phyloP scores from a whole-genome alignment of 2,329 filamentous ascomycete species.

The Blumeria graminis region DNA sequence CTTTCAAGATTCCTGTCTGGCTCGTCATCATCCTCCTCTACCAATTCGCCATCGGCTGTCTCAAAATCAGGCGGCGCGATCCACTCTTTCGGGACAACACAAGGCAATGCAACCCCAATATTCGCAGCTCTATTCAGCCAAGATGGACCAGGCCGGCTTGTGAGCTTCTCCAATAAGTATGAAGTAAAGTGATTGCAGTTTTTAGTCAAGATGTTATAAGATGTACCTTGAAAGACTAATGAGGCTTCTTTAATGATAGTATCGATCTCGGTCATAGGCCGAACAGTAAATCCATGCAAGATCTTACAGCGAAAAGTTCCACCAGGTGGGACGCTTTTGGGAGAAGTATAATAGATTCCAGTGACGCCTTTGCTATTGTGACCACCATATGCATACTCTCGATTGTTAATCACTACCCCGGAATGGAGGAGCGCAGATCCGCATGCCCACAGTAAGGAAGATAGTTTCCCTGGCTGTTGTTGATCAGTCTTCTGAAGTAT shows the following conservation, averaged over 20 bases:
- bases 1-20: conserved; percentile 21
- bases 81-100: conserved; percentile 64
- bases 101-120: conserved; percentile 59
- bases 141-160: conserved; percentile 39
- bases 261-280: conserved; percentile 44
- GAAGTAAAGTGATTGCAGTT: conserved; percentile 84
- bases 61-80: conserved; percentile 56
- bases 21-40: conserved; percentile 22
- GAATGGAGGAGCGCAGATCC: conserved; percentile 61
- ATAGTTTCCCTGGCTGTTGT: conserved; percentile 42
- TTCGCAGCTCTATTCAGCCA: conserved; percentile 73
- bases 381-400: conserved; percentile 68
- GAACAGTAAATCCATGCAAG: conserved; percentile 56
- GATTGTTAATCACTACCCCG: conserved; percentile 56
- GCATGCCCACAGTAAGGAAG: conserved; percentile 54
- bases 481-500: conserved; percentile 2
- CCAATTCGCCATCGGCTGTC: conserved; percentile 42
- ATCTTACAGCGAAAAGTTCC: conserved; percentile 54
- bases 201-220: conserved; percentile 58
- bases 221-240: conserved; percentile 47
- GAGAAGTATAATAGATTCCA: conserved; percentile 65
- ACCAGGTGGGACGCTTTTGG: conserved; percentile 47
- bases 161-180: conserved; percentile 49
- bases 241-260: conserved; percentile 42
- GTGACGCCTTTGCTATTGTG: conserved; percentile 47